Base-by-base conservation (phyloP, 2,329 filamentous ascomycete genomes). In the Colletotrichum karsti region DNA sequence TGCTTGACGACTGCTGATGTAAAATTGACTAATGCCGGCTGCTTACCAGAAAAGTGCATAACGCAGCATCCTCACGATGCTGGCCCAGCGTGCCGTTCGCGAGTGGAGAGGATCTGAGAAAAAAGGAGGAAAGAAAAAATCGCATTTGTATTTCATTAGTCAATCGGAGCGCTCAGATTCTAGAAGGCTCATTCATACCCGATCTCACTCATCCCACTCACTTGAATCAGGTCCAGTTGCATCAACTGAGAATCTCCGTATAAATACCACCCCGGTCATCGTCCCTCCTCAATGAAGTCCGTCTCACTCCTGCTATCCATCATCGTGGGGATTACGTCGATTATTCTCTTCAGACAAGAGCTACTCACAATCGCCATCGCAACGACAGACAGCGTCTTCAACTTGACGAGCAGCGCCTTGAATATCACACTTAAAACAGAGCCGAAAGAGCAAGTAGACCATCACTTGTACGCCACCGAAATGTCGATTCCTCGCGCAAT, bases 401-500 rank as follows among this genome's bases (percentile, higher is more conserved):
- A 73, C 15, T 61, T 56, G 46, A 56, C 54, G 15, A 44, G 37
- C 33, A 26, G 15, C 12, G 41, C 26, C 20, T 24, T 18, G 13
- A 50, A 41, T 20, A 28, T n/a, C 28, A 22, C 28, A 24, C 15
- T 26, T 18, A 33, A 37, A 44, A 13, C 42, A 35, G 33, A 44
- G 65, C 65, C 51, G 51, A 60, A 28, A 22, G 22, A 24, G 10
- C 50, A 46, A 44, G 26, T 60, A 48, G 48, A 71, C 54, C 35
- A 69, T 12, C 69, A 73, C 42, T 76, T 80, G 58, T 72, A 76
- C 73, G 75, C 77, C 22, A 77, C 83, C 71, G 83, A 88, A 64
- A 92, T 92, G 87, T 88, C 92, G 46, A 80, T 90, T 69, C 86
- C 92, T 28, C 90, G 96, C 76, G 87, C 90, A 55, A 95, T 98